Evolutionary conservation across 768 basidiomycete genomes (phyloP), one percentile per base, ranked within the genome.

Genomic region (Trichaptum fuscoviolaceum): DNA sequence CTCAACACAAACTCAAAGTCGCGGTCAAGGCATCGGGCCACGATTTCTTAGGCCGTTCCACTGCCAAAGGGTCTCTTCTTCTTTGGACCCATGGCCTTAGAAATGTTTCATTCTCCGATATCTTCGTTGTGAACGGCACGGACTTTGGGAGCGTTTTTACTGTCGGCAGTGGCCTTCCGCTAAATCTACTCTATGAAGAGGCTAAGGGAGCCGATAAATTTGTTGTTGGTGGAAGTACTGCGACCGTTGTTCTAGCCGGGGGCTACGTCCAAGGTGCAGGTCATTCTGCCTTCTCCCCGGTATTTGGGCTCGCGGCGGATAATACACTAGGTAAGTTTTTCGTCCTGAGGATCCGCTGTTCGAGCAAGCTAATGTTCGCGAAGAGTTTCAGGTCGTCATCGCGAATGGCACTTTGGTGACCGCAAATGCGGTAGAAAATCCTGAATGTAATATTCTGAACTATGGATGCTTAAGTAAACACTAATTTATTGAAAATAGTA

Each of bases 11-110:
- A 52, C 71, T 79, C 26, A 75, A 76, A 7, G 64, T 78, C 18
- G 73, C 66, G 6, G 69, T 79, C 67, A 78, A 77, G 65, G 70
- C 73, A 15, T 71, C 68, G 8, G 78, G 80, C 0, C 81, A 83
- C 64, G 82, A 83, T 65, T 79, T 74, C 67, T 75, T 83, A 9
- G 81, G 82, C 1, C 74, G 82, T 10, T 82, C 82, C 25, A 78
- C 81, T 1, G 81, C 77, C 23, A 76, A 75, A 0, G 74, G 76
- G 17, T 75, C 76, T 2, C 75, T 84, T 35, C 70, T 82, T 64
- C 70, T 83, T 58, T 83, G 78, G 76, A 82, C 79, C 0, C 78
- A 78, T 27, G 69, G 77, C 63, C 65, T 81, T 58, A 73, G 78
- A 66, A 70, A 79, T 62, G 75, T 77, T 7, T 67, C 73, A 7